Conservation (phyloP, 306 rosid genomes). For the Cajanus cajan region DNA sequence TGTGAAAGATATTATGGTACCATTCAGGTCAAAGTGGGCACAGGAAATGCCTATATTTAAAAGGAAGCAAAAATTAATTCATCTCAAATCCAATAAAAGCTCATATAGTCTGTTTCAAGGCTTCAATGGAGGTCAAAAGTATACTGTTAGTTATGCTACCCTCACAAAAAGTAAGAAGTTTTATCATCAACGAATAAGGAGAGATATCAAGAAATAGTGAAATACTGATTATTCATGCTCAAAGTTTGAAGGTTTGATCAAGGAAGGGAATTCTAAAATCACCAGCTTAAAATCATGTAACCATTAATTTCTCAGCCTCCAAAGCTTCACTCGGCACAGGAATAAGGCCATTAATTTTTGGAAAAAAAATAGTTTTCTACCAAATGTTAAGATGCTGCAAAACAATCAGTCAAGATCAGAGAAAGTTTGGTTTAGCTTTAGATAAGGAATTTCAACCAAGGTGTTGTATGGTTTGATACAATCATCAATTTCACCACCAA, state of each 20-base stretch:
- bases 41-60: background rate
- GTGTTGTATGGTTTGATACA: background rate
- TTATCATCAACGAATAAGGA: background rate
- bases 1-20: background rate
- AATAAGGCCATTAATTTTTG: background rate
- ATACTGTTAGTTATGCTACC: background rate
- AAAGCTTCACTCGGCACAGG: background rate
- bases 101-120: background rate
- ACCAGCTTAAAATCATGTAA: background rate
- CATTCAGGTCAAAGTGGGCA: background rate
- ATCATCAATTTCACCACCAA: background rate
- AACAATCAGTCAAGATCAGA: background rate
- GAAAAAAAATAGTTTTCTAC: background rate
- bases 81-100: background rate
- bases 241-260: background rate
- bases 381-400: background rate
- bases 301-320: background rate
- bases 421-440: background rate
- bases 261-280: background rate
- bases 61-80: background rate
- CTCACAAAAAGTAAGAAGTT: background rate
- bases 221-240: background rate
- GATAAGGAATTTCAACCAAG: background rate
- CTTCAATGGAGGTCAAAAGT: background rate
- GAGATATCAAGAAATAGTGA: background rate